Percentiles rank a stretch among this genome's conserved stretches.
These are phyloP conservation scores for Penicillium mononematosum DNA, from an alignment of 495 filamentous ascomycete genomes.

Conservation along the genomic window DNA sequence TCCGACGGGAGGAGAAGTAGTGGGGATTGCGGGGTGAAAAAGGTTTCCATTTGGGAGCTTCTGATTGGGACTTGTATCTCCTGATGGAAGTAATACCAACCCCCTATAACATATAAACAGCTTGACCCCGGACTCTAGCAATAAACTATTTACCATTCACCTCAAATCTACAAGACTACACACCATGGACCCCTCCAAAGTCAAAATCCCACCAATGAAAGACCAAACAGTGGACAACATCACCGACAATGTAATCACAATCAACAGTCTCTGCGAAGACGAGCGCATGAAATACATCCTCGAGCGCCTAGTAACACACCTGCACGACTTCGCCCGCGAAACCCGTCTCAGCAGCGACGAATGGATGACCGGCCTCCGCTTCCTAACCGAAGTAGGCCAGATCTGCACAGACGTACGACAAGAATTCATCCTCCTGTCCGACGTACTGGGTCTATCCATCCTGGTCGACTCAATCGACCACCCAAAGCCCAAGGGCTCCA, in stretches of 20 bases:
- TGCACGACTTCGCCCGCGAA: conserved; percentile 82
- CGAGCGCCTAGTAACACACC: conserved; percentile 68
- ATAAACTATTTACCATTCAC: not conserved
- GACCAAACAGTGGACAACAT: conserved; percentile 81
- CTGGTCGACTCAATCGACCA: conserved; percentile 91
- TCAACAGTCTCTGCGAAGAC: conserved; percentile 69
- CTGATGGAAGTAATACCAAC: not conserved
- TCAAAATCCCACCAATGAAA: conserved; percentile 60
- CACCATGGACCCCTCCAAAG: conserved; percentile 53
- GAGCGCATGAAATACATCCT: conserved; percentile 70
- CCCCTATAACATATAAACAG: conserved; percentile 9
- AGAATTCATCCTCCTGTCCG: conserved; percentile 94
- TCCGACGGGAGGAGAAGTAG: not conserved
- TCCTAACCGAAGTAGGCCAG: conserved; percentile 71
- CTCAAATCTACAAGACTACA: too few species aligned
- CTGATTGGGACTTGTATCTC: not conserved
- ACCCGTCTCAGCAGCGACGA: conserved; percentile 74
- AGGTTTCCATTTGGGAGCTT: not conserved
- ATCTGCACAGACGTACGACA: conserved; percentile 70
- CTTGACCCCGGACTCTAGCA: conserved; percentile 5
- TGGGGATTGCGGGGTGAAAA: conserved; percentile 8
- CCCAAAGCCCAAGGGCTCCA: conserved; percentile 72
- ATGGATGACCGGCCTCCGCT: conserved; percentile 73
- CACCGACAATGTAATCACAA: conserved; percentile 69
- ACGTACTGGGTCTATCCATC: conserved; percentile 84